Evolutionary conservation across 1,284 basidiomycete species (phyloP), one percentile per base, ranked within the genome.

Genomic region (Afroboletus lepidellus): DNA sequence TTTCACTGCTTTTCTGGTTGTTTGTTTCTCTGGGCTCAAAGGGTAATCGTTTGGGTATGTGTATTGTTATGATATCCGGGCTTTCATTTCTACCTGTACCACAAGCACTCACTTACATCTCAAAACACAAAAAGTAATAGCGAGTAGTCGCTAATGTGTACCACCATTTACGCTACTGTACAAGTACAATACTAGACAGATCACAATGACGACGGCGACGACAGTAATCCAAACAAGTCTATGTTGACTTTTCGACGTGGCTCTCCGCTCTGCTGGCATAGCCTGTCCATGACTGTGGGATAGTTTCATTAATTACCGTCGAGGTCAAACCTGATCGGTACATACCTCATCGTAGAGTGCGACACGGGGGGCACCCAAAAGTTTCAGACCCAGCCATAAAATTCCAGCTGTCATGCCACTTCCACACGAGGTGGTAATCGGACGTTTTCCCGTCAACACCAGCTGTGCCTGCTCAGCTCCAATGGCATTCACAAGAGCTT

Each of bases 361-460:
- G 57, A 86, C 76, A 23, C 72, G 74, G 34, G 78, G 65, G 5
- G 81, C 80, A 11, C 83, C 85, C 38, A 92, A 66, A 27, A 87
- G 65, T 69, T 85, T 81, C 54, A 95, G 69, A 25, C 91, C 94
- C 50, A 97, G 76, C 94, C 95, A 98, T 12, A 98, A 77, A 7
- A 97, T 77, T 7, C 84, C 92, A 3, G 97, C 97, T 13, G 95
- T 98, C 97, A 99, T 99, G 16, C 97, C 97, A 61, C 90, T 93
- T 42, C 93, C 94, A 72, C 93, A 96, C 53, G 78, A 87, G 25
- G 89, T 82, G 12, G 87, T 78, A 34, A 93, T 80, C 20, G 72
- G 67, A 49, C 78, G 73, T 53, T 82, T 71, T 11, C 88, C 88
- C 3, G 74, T 69, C 44, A 87, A 70, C 16, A 94, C 75, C 39